Evolutionary conservation across 176 grass and related monocot genomes (phyloP), one percentile per base, ranked within the genome.

Genomic region (Aegilops tauschii): DNA sequence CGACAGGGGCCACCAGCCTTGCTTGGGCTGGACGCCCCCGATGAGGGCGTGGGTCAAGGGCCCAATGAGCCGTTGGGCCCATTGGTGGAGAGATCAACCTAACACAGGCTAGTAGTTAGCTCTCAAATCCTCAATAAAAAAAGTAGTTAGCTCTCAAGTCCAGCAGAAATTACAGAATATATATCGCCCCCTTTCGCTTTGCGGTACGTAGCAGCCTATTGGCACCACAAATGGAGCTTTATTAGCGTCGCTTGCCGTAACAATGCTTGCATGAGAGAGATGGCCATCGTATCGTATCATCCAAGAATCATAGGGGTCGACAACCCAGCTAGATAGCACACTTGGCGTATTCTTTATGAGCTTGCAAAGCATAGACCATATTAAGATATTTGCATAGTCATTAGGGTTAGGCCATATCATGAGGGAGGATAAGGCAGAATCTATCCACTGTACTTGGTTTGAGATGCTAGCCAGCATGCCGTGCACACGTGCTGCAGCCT

Each of bases 351-450:
- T 58, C 54, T 58, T 58, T 58, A 58, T 58, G 54, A 58, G 54
- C 18, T 58, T 58, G 18, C 54, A 54, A 54, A 54, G 54, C 54
- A 18, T 58, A 21, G 54, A 8, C 54, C 54, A 54, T 54, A 18
- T 21, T 65, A 14, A 65, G 14, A 34, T 70, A 21, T 21, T 56
- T 20, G 13, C 0, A 4, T 30, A 61, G 25, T 23, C 44, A 45
- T 45, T 58, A 78, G 18, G 73, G 18, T 31, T 5, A 66, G 64
- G 28, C 12, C 64, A 50, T 50, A 77, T 8, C 23, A 23, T n/a
- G 58, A 34, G 8, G 40, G 66, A 56, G 59, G 87, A 80, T 89
- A 89, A 89, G 82, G 58, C 64, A 80, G 76, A 85, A 89, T 89
- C 87, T 67, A 40, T 2, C 0, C 31, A 8, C 14, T 59, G 20